These are phyloP conservation scores for Tetradesmus lagerheimii DNA, from an alignment of 139 green algal species.

Conservation along the genomic window DNA sequence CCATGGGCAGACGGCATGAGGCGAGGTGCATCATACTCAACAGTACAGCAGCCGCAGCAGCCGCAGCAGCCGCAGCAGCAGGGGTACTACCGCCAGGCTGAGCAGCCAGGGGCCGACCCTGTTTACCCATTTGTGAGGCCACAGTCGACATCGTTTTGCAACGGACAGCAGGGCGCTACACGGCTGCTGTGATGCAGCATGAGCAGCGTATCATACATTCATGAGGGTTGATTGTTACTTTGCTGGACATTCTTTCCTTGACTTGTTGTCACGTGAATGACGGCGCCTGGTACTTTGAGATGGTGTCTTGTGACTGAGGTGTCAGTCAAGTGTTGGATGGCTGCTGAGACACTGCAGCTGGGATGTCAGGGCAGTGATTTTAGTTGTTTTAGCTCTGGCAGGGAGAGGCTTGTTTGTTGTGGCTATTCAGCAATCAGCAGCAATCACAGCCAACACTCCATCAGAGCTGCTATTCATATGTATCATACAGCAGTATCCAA, in stretches of 20 bases:
- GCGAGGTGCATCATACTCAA: not conserved
- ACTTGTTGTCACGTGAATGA: no score
- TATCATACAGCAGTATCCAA: no score
- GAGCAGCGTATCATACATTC: not conserved
- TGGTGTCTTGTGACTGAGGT: no score
- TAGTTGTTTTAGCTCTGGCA: not conserved
- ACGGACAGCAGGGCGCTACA: not conserved
- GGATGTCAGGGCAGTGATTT: not conserved
- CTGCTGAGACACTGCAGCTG: not conserved
- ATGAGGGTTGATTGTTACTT: no score
- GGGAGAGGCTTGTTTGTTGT: not conserved
- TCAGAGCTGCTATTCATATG: no score
- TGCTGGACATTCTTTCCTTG: no score
- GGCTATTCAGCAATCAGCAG: not conserved
- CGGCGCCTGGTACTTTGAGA: no score
- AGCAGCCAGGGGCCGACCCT: not conserved
- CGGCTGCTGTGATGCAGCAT: not conserved
- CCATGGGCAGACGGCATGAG: not conserved
- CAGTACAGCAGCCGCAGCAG: not conserved
- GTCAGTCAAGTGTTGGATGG: not conserved
- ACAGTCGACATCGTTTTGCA: not conserved
- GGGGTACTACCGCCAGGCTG: not conserved
- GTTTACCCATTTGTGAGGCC: not conserved
- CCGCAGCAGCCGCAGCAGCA: not conserved
- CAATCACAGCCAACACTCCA: no score